Percentiles rank a stretch among this genome's conserved stretches.
These are phyloP conservation scores for Elaeagnus macrophylla DNA, from an alignment of 306 rosid genomes.

Conservation along the genomic window DNA sequence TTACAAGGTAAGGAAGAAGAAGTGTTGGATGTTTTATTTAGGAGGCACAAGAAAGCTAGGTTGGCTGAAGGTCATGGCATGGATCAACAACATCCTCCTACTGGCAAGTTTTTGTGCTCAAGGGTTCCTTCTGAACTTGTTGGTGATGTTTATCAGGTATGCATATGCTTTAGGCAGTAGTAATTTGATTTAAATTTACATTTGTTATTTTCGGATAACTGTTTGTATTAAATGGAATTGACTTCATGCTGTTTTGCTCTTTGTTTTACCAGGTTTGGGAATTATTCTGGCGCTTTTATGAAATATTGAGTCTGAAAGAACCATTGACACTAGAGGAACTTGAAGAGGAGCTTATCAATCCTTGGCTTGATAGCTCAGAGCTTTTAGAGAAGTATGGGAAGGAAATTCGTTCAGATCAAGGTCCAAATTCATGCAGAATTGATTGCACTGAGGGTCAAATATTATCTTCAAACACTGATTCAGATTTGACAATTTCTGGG, in stretches of 20 bases:
- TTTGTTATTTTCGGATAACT: constrained; percentile 6
- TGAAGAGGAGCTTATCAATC: constrained; percentile 81
- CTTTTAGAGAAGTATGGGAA: constrained; percentile 35
- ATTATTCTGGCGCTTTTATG: constrained; percentile 54
- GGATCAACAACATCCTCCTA: constrained; percentile 59
- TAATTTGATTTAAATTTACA: constrained; percentile 9
- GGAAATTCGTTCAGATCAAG: constrained; percentile 27
- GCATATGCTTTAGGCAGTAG: constrained; percentile 11
- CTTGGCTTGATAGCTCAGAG: constrained; percentile 60
- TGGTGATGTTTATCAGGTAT: constrained; percentile 91
- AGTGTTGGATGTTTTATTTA: constrained; percentile 38
- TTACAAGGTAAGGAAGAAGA: constrained; percentile 45
- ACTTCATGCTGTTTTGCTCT: not conserved
- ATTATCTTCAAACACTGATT: constrained; percentile 28
- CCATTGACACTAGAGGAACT: constrained; percentile 58
- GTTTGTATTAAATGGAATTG: constrained; percentile 5
- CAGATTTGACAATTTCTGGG: constrained; percentile 30
- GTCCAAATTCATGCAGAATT: constrained; percentile 21
- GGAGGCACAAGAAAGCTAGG: constrained; percentile 44
- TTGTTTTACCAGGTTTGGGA: constrained; percentile 69
- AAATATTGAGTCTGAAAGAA: constrained; percentile 60
- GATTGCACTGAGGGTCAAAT: constrained; percentile 30
- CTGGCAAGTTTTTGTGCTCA: constrained; percentile 67
- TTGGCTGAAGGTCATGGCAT: constrained; percentile 24
- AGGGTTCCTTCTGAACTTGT: constrained; percentile 57